Base-by-base conservation (phyloP, 2,329 filamentous ascomycete genomes). In the Pseudonectria buxi region DNA sequence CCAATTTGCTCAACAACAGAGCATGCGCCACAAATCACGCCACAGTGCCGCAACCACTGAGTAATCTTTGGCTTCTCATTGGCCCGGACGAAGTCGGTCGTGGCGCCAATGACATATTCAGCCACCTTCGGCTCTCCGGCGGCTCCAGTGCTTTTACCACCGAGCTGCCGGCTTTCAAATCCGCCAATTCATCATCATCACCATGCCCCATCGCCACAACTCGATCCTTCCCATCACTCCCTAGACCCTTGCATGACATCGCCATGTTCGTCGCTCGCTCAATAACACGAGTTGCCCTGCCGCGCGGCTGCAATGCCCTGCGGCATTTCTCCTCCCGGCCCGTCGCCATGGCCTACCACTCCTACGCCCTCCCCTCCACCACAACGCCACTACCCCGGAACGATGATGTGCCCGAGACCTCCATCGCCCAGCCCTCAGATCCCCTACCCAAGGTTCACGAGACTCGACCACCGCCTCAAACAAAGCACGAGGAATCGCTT, bases 361-460 rank as follows among this genome's bases (percentile, higher is more conserved):
- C 71, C 33, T 75, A 76, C 45, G 59, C 69, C 12, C 61, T 76
- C 24, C 67, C 61, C 32, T 52, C 68, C 4, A 64, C 61, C 30
- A 56, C 62, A 5, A 55, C 68, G 12, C 53, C 64, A 28, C 55
- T 59, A 13, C 59, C 65, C 12, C 60, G 64, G 37, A 65, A 61
- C 49, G 63, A 66, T 39, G 60, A 62, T 31, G 58, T 67, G 14
- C 60, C 65, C 32, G 67, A 71, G 46, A 67, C 65, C 13, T 67
- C 72, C 11, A 69, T 72, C 45, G 56, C 67, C 11, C 64, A 62
- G 34, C 64, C 68, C 18, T 22, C 18, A 22, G 56, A 64, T 24
- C 49, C 58, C 13, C 53, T 73, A 14, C 71, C 71, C n/a, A 56
- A 62, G 41, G 64, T 72, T 30, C 69, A 73, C 55, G 70, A 76